Evolutionary conservation across 805 yeast genomes (phyloP).

Genomic region (Schwanniomyces polymorphus): DNA sequence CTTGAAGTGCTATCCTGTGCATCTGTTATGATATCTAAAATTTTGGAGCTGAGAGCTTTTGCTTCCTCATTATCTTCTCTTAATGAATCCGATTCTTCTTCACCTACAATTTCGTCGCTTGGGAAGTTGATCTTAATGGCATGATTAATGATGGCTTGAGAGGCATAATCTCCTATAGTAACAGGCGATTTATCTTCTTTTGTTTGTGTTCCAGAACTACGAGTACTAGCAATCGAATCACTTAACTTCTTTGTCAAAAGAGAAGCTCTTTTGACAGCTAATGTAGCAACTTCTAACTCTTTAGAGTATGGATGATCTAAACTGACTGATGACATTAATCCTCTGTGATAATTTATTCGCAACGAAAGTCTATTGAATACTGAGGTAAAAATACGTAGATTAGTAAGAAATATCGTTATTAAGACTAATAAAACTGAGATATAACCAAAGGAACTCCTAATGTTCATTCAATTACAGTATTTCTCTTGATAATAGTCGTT

Average conservation of each 20-base stretch:
- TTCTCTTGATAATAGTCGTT: background rate
- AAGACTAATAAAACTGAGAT: conserved; percentile 4
- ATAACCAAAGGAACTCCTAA: background rate
- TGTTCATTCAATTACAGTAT: background rate
- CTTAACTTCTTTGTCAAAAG: conserved; percentile 65
- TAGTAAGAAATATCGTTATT: conserved; percentile 3
- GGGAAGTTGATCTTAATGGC: conserved; percentile 83
- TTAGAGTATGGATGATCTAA: conserved; percentile 45
- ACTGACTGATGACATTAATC: conserved; percentile 5
- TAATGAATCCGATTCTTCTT: conserved; percentile 80
- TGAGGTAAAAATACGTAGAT: background rate
- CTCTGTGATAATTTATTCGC: background rate
- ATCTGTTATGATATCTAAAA: conserved; percentile 57
- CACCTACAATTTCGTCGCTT: conserved; percentile 80
- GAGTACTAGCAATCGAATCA: conserved; percentile 50
- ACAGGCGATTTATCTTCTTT: conserved; percentile 93
- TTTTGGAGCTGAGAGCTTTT: conserved; percentile 47
- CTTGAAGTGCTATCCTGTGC: conserved; percentile 48
- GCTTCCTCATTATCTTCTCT: conserved; percentile 42
- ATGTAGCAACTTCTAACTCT: conserved; percentile 78
- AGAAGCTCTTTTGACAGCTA: conserved; percentile 90
- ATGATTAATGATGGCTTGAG: conserved; percentile 89
- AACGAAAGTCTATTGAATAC: background rate
- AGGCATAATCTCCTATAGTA: conserved; percentile 93
- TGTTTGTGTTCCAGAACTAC: conserved; percentile 59